Evolutionary conservation across 2,329 filamentous ascomycete genomes (phyloP).

Genomic region (Fusarium burgessii): DNA sequence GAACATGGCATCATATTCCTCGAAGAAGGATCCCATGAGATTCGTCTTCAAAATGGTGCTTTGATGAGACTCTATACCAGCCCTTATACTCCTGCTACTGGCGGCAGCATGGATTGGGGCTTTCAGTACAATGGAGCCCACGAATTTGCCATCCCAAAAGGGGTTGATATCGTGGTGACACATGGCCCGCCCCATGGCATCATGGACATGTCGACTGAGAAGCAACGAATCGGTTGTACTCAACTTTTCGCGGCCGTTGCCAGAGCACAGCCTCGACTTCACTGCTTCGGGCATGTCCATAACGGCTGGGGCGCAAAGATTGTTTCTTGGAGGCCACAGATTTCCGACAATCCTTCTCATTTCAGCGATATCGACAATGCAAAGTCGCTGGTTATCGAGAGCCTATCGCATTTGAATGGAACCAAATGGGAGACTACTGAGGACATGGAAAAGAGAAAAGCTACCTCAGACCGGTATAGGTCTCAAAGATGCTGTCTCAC

Average conservation of each 20-base stretch:
- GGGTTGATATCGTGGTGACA: conserved; percentile 50
- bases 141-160: conserved; percentile 43
- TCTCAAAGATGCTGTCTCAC: conserved; percentile 14
- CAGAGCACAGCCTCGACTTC: conserved; percentile 47
- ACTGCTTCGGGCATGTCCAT: conserved; percentile 55
- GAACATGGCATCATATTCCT: conserved; percentile 54
- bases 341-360: conserved; percentile 53
- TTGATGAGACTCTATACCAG: conserved; percentile 58
- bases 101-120: conserved; percentile 51
- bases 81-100: conserved; percentile 57
- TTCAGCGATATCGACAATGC: conserved; percentile 63
- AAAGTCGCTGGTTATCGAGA: conserved; percentile 54
- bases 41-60: conserved; percentile 57
- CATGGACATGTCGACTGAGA: conserved; percentile 52
- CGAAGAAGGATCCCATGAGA: conserved; percentile 56
- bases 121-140: conserved; percentile 57
- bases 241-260: conserved; percentile 49
- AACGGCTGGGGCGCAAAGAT: conserved; percentile 55
- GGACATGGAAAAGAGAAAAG: background rate
- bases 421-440: conserved; percentile 1
- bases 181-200: conserved; percentile 56
- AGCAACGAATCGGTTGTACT: conserved; percentile 48
- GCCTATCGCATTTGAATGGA: conserved; percentile 34
- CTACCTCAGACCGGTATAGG: background rate
- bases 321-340: conserved; percentile 58